Evolutionary conservation across 2,329 filamentous ascomycete species (phyloP), one percentile per base, ranked within the genome.

Genomic region (Epicoccum sorghinum): DNA sequence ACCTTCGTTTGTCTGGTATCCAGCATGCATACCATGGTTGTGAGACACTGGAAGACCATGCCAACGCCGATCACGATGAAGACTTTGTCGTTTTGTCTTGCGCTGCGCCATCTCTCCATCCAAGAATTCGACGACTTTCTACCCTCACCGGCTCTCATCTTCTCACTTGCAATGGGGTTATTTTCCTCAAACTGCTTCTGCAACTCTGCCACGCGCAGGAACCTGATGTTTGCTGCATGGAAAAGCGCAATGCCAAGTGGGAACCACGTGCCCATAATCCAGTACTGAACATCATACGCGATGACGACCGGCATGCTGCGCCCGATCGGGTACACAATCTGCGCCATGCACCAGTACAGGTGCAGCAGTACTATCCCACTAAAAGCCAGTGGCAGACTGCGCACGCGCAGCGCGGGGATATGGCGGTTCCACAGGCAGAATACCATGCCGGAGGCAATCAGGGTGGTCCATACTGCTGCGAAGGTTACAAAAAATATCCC

Each of bases 171-270:
- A 33, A 18, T 18, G 18, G 18, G 18, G 18, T 33, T 12, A 27
- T 40, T 37, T 18, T 43, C 33, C 25, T 51, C 51, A 39, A 57
- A 60, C 35, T 47, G 52, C 32, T 47, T 57, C 47, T 65, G 62
- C 23, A 55, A 33, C 50, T 60, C 49, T 4, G 60, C 62, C 23
- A 65, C 58, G 9, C 41, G 33, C 7, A 63, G 45, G 24, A 65
- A 60, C n/a, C 50, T 57, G 9, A 58, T 25, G 33, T 63, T 65
- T 8, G 60, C 44, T 0, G 60, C 58, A 25, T 63, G 60, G 30
- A 63, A 65, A 4, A 63, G 41, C 8, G 58, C 60, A n/a, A 65
- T 61, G 24, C 62, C 62, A 9, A 65, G 47, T 13, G 62, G 62
- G 23, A 60, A 58, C 58, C 58, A 61, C 5, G 41, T 57, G 3